A percentile compares a stretch with the other conserved stretches of the same genome.
Evolutionary conservation across 1,139 yeast species (phyloP).

Genomic region (Yamadazyma buinensis): DNA sequence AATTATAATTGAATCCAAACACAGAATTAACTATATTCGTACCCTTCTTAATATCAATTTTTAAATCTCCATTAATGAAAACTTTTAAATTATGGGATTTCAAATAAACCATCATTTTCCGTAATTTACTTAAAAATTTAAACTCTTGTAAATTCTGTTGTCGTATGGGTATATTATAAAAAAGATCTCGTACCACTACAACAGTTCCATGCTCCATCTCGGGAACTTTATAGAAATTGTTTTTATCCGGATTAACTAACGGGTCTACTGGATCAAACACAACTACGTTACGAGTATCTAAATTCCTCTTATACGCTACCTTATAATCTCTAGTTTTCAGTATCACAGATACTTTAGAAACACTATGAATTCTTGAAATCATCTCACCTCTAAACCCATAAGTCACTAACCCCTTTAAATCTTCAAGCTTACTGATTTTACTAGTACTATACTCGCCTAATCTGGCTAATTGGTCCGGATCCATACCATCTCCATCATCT

Average conservation of each 20-base stretch:
- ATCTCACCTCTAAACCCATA: conserved; percentile 84
- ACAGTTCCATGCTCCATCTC: conserved; percentile 42
- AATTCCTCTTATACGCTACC: not conserved
- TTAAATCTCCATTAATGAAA: conserved; percentile 8
- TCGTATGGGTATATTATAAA: conserved; percentile 59
- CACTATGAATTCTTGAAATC: conserved; percentile 48
- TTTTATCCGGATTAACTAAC: conserved; percentile 6
- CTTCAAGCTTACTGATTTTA: conserved; percentile 51
- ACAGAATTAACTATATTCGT: conserved; percentile 6
- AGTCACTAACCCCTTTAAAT: conserved; percentile 45
- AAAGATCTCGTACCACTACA: conserved; percentile 45
- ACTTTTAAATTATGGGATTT: conserved; percentile 5
- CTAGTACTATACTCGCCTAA: conserved; percentile 75
- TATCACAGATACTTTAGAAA: conserved; percentile 2
- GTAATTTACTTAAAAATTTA: conserved; percentile 27
- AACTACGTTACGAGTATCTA: not conserved
- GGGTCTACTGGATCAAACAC: conserved; percentile 7
- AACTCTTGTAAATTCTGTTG: conserved; percentile 23
- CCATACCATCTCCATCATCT: conserved; percentile 79
- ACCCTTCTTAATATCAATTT: not conserved
- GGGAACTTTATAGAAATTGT: conserved; percentile 6
- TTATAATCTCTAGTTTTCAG: not conserved
- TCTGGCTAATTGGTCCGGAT: conserved; percentile 52
- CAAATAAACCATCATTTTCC: conserved; percentile 11
- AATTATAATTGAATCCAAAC: conserved; percentile 8